phyloP scores from a whole-genome alignment of 495 filamentous ascomycete genomes.

The Hypoxylon intermedium region DNA sequence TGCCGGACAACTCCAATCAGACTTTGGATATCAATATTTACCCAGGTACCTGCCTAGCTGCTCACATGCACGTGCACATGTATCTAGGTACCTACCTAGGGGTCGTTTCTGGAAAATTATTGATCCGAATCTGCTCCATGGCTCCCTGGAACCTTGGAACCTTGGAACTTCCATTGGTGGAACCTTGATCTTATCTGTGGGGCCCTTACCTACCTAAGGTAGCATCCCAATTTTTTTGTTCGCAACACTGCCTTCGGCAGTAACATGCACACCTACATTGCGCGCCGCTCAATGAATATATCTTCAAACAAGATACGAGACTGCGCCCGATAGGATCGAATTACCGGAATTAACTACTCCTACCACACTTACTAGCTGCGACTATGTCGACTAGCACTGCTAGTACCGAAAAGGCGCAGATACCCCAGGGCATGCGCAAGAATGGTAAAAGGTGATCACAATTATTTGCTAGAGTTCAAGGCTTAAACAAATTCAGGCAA shows the following conservation, averaged over 20 bases:
- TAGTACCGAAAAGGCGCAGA: slow-evolving; percentile 27
- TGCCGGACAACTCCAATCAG: no score
- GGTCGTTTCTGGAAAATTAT: slow-evolving; percentile 14
- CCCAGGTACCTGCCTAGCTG: no score
- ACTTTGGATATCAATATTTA: no score
- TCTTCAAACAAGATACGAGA: neutral
- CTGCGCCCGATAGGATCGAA: no score
- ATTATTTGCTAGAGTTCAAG: neutral
- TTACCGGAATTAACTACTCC: no score
- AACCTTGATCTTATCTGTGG: neutral
- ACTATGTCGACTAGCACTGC: slow-evolving; percentile 28
- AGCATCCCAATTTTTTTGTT: neutral
- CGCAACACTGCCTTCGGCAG: slow-evolving; percentile 4
- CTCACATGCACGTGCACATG: no score
- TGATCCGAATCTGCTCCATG: slow-evolving; percentile 2
- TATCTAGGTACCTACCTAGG: no score
- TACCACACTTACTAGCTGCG: no score
- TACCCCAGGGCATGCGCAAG: slow-evolving; percentile 64
- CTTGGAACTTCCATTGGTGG: neutral
- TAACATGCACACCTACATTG: slow-evolving; percentile 11
- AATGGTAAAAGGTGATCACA: slow-evolving; percentile 61
- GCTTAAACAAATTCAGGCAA: slow-evolving; percentile 70
- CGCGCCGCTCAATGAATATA: slow-evolving; percentile 1
- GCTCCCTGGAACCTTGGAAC: neutral
- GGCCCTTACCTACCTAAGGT: no score